A percentile compares a stretch with the other conserved stretches of the same genome.
Conservation (phyloP, 768 basidiomycete genomes). For the Kwoniella newhampshirensis region DNA sequence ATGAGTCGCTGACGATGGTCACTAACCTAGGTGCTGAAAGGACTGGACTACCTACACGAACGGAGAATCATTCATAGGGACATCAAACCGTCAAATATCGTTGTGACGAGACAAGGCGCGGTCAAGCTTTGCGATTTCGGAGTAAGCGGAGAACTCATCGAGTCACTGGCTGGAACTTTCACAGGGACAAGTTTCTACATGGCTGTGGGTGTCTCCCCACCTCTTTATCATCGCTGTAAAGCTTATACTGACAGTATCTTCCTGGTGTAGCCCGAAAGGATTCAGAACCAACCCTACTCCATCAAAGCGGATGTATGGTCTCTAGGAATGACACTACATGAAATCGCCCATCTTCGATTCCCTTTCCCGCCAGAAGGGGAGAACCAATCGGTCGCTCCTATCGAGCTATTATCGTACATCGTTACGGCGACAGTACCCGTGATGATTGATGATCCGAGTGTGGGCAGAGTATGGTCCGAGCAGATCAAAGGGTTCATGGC, state of each 20-base stretch:
- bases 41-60: constrained; percentile 53
- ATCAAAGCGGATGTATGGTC: constrained; percentile 56
- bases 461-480: constrained; percentile 63
- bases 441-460: constrained; percentile 46
- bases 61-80: constrained; percentile 54
- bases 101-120: constrained; percentile 48
- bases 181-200: constrained; percentile 55
- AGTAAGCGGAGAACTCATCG: constrained; percentile 53
- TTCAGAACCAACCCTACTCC: constrained; percentile 51
- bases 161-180: constrained; percentile 54
- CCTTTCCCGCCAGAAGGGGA: constrained; percentile 55
- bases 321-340: constrained; percentile 53
- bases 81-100: constrained; percentile 55
- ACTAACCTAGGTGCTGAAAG: constrained; percentile 50
- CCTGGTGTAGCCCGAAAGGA: constrained; percentile 51
- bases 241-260: not conserved
- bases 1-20: not conserved
- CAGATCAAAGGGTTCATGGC: constrained; percentile 91
- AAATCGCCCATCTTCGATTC: constrained; percentile 54
- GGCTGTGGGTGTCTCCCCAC: constrained; percentile 55
- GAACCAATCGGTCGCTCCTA: constrained; percentile 76
- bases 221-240: too few relatives aligned
- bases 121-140: constrained; percentile 56
- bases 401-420: constrained; percentile 90
- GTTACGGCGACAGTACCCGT: constrained; percentile 56